Evolutionary conservation across 257 asterid genomes (phyloP).

Genomic region (Capsicum baccatum): DNA sequence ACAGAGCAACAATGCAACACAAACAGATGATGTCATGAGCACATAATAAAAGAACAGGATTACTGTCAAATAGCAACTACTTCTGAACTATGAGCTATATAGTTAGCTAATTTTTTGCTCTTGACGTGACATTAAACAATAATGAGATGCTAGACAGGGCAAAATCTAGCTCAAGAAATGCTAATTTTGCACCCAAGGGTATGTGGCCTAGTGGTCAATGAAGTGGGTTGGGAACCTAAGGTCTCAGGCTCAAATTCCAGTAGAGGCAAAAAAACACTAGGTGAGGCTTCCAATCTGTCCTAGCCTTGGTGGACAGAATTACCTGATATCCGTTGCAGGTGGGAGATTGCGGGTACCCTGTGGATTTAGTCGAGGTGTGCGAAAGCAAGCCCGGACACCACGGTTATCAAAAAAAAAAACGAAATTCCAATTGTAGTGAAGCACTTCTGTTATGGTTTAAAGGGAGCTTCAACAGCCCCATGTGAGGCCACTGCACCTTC

Average conservation of each 20-base stretch:
- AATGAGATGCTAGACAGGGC: not conserved
- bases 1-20: not conserved
- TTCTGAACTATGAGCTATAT: not conserved
- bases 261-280: too few species aligned
- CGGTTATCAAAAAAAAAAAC: too few species aligned
- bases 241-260: too few species aligned
- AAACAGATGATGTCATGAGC: not conserved
- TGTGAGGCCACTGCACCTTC: not conserved
- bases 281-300: too few species aligned
- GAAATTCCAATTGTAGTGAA: not conserved
- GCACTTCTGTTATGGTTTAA: not conserved
- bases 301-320: too few species aligned
- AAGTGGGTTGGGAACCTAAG: too few species aligned
- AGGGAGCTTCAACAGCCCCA: not conserved
- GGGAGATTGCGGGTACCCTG: too few species aligned
- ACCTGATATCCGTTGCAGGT: too few species aligned
- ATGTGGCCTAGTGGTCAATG: too few species aligned
- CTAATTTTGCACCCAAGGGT: too few species aligned
- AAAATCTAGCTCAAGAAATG: not conserved
- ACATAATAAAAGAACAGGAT: not conserved
- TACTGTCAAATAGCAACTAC: not conserved
- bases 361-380: too few species aligned
- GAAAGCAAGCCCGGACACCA: too few species aligned
- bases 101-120: not conserved
- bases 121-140: not conserved